Conservation (phyloP, 345 rosid species). For the Eutrema yunnanense region DNA sequence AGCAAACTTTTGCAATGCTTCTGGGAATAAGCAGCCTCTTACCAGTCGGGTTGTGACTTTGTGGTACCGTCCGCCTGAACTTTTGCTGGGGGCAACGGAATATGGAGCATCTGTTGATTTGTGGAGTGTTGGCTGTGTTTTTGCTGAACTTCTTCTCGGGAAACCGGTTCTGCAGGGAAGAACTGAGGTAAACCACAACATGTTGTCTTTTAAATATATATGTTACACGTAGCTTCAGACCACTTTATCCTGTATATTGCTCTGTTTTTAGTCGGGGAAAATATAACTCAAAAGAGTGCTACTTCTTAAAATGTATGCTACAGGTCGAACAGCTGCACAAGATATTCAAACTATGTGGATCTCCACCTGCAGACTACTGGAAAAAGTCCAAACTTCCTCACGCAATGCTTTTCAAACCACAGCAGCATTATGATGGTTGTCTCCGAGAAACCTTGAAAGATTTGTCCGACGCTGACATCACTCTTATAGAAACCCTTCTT, state of each 20-base stretch:
- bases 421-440: conserved; percentile 77
- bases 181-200: conserved; percentile 61
- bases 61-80: conserved; percentile 99
- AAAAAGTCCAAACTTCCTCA: conserved; percentile 88
- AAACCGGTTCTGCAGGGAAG: conserved; percentile 89
- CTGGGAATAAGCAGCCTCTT: conserved; percentile 47
- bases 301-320: not conserved
- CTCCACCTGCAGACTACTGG: conserved; percentile 96
- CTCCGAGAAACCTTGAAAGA: conserved; percentile 62
- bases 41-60: conserved; percentile 95
- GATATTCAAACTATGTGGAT: conserved; percentile 95
- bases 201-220: not conserved
- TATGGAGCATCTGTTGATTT: conserved; percentile 88
- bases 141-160: conserved; percentile 78
- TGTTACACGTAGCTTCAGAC: not conserved
- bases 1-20: conserved; percentile 61
- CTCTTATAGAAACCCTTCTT: conserved; percentile 68
- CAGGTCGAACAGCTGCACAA: conserved; percentile 96
- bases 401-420: conserved; percentile 84
- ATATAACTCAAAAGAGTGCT: not conserved
- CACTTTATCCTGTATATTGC: not conserved
- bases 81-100: conserved; percentile 81
- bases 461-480: conserved; percentile 49
- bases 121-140: conserved; percentile 98
- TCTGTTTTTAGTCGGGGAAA: not conserved